These are phyloP conservation scores for Globisporangium viniferum DNA, from an alignment of 352 stramenopile genomes.

Conservation along the genomic window DNA sequence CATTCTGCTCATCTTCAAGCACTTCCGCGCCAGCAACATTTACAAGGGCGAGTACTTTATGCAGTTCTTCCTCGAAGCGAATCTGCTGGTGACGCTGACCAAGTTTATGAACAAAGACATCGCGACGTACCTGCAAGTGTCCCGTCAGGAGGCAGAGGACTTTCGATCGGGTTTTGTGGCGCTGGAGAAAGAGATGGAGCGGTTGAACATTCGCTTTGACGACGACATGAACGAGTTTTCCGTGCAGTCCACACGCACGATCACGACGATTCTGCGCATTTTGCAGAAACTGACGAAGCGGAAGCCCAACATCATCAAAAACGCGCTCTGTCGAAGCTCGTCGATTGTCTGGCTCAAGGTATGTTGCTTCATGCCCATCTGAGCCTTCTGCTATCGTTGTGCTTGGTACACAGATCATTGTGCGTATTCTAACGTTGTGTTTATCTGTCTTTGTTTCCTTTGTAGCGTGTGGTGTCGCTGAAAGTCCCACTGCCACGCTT, in stretches of 20 bases:
- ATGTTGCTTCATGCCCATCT: not conserved
- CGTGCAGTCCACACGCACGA: conserved; percentile 61
- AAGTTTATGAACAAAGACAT: conserved; percentile 89
- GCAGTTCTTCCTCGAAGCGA: conserved; percentile 78
- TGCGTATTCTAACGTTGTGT: not conserved
- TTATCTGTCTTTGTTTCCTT: not conserved
- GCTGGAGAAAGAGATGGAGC: conserved; percentile 61
- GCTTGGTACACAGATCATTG: not conserved
- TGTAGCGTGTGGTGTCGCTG: conserved; percentile 67
- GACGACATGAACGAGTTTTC: conserved; percentile 73
- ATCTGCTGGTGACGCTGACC: conserved; percentile 64
- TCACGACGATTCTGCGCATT: conserved; percentile 75
- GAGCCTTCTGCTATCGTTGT: no score
- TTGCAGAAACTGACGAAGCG: conserved; percentile 82
- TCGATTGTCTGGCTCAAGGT: conserved; percentile 85
- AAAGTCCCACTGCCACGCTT: conserved; percentile 58
- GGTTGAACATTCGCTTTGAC: conserved; percentile 53
- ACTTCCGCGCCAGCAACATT: conserved; percentile 66
- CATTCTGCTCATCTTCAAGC: conserved; percentile 72
- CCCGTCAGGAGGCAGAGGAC: conserved; percentile 51
- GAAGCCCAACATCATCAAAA: conserved; percentile 86
- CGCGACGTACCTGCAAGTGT: conserved; percentile 72
- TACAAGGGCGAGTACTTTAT: conserved; percentile 81
- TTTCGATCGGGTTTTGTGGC: conserved; percentile 48
- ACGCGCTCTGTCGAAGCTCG: conserved; percentile 61